A percentile compares a stretch with the other conserved stretches of the same genome.
Conservation (phyloP, 306 rosid species). For the Lathyrus tuberosus region DNA sequence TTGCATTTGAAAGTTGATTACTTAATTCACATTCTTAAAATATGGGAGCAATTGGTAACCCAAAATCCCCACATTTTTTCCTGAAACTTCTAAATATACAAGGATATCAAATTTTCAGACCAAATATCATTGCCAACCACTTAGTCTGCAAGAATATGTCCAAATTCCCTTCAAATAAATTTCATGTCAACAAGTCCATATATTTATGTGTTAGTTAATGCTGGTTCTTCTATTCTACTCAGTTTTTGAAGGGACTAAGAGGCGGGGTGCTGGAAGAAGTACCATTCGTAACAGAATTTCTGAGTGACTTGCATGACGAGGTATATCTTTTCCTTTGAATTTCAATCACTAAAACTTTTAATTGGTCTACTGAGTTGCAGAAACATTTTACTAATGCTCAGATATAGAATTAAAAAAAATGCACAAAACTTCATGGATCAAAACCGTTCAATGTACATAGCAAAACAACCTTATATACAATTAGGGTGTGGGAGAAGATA, state of each 20-base stretch:
- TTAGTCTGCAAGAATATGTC: conserved; percentile 10
- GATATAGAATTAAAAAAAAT: conserved; percentile 3
- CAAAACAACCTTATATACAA: conserved; percentile 17
- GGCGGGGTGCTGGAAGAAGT: conserved; percentile 60
- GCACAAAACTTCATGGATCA: conserved; percentile 1
- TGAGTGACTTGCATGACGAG: conserved; percentile 55
- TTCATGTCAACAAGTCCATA: conserved; percentile 29
- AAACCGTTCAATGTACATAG: background rate
- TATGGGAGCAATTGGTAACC: conserved; percentile 25
- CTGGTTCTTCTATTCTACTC: conserved; percentile 44
- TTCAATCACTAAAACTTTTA: conserved; percentile 25
- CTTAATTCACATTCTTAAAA: conserved; percentile 17
- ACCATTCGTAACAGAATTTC: conserved; percentile 59
- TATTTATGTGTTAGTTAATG: conserved; percentile 40
- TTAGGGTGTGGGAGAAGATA: conserved; percentile 5
- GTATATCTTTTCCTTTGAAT: conserved; percentile 47
- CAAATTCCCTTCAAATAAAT: conserved; percentile 23
- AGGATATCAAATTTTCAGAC: conserved; percentile 22
- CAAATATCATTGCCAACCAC: conserved; percentile 24
- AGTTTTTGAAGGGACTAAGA: conserved; percentile 63
- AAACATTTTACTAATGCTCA: background rate
- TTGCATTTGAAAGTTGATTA: conserved; percentile 15
- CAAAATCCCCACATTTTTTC: conserved; percentile 1
- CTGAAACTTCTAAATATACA: conserved; percentile 7
- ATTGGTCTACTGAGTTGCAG: conserved; percentile 18